Base-by-base conservation (phyloP, 306 rosid genomes). In the Lathyrus sativus region DNA sequence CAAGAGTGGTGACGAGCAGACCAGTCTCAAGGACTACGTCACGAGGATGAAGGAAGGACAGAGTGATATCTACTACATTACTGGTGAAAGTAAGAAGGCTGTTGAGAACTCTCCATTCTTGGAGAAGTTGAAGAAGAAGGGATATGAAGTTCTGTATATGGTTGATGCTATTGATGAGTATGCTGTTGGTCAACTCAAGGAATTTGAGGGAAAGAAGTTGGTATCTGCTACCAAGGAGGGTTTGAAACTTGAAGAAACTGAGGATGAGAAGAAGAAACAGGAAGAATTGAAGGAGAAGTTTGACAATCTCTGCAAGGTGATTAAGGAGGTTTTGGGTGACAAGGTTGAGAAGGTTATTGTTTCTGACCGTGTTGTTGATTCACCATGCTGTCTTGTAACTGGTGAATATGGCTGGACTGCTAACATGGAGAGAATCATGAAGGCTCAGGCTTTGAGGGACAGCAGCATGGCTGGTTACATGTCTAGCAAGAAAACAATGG, bases 401-500 rank as follows among this genome's bases (percentile, higher is more conserved):
- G 96, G 96, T 0, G 96, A 90, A 57, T 90, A 90, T 5, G 96
- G 96, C 0, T 90, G 96, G 96, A 90, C 96, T 0, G 96, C 95
- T 0, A 90, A 90, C 81, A 90, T 90, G 96, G 96, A 90, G 14
- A 86, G 96, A 63, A 90, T 90, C 57, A 90, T 90, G 96, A 90
- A 90, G 19, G 96, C 96, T 1, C 96, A 90, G 24, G 96, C 96
- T 0, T 65, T 90, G 85, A 87, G 91, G 74, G 96, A 90, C 70
- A 90, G 45, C 87, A 90, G 89, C 76, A 90, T 90, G 96, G 91
- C 95, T 0, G 96, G 96, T 0, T 90, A 90, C 85, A 90, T 90
- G 96, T 90, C 95, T 0, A 85, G 91, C 86, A 90, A 90, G 90
- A 90, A 90, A 80, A 90, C 96, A 2, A 87, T 90, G 96, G 96